Evolutionary conservation across 352 stramenopile genomes (phyloP), one percentile per base, ranked within the genome.

Genomic region (Pythium apleroticum): DNA sequence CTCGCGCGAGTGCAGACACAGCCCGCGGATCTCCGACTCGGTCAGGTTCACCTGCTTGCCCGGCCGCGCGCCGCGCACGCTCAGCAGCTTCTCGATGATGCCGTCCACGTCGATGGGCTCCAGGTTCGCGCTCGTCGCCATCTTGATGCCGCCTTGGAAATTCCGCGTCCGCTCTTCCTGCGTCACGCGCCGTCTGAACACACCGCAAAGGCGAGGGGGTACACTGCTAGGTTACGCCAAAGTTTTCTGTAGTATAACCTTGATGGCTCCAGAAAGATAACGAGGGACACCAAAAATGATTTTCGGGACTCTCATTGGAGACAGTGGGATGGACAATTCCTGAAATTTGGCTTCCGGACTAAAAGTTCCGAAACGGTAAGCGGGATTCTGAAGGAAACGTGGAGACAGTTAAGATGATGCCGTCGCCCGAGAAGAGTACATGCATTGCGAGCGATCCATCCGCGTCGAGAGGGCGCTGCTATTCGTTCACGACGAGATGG

Each of bases 1-100:
- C n/a, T n/a, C n/a, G n/a, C n/a, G n/a, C 30, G 90, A 87, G 55
- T 96, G 88, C 24, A 98, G 73, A 72, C 95, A 98, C 12, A 99
- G 84, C 80, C 93, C 96, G 48, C 92, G 93, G 60, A 98, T 97
- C 68, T 98, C 90, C 33, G 78, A 76, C 72, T 98, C 91, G 8
- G 90, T 91, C 24, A 98, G 76, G 68, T 94, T 89, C 22, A 98
- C 94, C 74, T 92, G 66, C 66, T 89, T 89, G 54, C 90, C 90
- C 24, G 91, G 91, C 49, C 89, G 78, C 31, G 89, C 85, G 48
- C 89, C 90, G 59, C 91, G 79, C 60, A 98, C 92, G 60, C 86
- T 92, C 54, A 98, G 80, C 63, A 96, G 76, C 78, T 97, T 93
- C 65, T 95, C 86, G 65, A 97, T 96, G 76, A 97, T 93, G 57